Evolutionary conservation across 2,329 filamentous ascomycete species (phyloP), one percentile per base, ranked within the genome.

Genomic region (Colletotrichum trifolii): DNA sequence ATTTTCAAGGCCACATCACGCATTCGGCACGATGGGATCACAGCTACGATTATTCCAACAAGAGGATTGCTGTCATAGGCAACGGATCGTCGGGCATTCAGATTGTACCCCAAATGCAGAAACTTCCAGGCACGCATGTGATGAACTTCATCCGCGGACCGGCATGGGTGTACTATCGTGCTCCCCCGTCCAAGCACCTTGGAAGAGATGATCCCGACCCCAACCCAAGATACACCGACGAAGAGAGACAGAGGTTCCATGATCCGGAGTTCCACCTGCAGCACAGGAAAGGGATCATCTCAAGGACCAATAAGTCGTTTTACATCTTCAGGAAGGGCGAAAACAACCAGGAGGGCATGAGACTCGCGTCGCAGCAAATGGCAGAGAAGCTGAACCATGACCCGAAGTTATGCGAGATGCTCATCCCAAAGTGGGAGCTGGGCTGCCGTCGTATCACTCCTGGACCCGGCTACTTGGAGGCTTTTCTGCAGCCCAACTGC

Each of bases 261-360:
- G 67, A 89, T 64, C 85, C 86, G 0, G 76, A 82, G 10, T 79
- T 74, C 12, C 89, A 88, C 69, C 72, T 86, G 1, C 69, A 76
- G 8, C 84, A 84, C 62, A 78, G 83, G 15, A 84, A 81, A 60
- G 75, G 75, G 6, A 69, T 69, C 47, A 60, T 65, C 25, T 63
- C 61, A 15, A 34, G 64, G 5, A 73, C 71, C 0, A 75, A 75
- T 33, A 74, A 71, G 54, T 73, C 71, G 1, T 75, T 84, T 6
- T 79, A 84, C 55, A 72, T 77, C 6, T 81, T 78, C 43, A 49
- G 64, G 42, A 70, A 68, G 62, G 65, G 66, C 46, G 42, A 58
- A 34, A 68, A 67, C 38, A 68, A 67, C 45, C 10, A 60, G 25
- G 42, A 60, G 39, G 65, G 87, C 82, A 72, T 87, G 84, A 74